Conservation (phyloP, 225 moss, liverwort and hornwort genomes). For the Thuidium tamariscinum region DNA sequence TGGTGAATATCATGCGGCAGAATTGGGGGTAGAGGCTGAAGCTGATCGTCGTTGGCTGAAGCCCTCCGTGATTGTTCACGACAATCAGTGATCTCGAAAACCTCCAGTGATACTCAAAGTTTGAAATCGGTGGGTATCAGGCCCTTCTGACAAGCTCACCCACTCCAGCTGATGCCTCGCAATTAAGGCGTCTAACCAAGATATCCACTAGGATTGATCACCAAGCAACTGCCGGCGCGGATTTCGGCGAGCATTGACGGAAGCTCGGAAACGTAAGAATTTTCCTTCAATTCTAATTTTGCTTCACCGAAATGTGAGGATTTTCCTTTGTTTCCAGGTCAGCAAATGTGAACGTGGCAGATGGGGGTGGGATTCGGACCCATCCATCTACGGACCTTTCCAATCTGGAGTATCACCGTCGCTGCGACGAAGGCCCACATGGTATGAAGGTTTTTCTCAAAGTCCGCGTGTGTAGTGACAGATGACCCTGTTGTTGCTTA, state of each 20-base stretch:
- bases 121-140: neutral
- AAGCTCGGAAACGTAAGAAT: neutral
- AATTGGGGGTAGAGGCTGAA: neutral
- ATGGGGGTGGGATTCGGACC: neutral
- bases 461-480: neutral
- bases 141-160: neutral
- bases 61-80: neutral
- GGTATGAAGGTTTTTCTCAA: neutral
- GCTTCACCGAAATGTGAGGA: neutral
- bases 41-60: neutral
- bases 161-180: neutral
- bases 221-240: neutral
- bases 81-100: neutral
- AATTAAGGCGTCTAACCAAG: neutral
- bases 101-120: neutral
- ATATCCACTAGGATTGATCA: neutral
- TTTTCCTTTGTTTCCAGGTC: neutral
- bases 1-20: neutral
- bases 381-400: neutral
- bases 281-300: neutral
- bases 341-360: constrained; percentile 12
- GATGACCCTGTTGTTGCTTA: neutral
- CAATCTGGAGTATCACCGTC: neutral
- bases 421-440: neutral
- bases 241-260: neutral